Percentiles rank a stretch among this genome's conserved stretches.
Evolutionary conservation across 192 early-diverging fungal genomes (phyloP).

Genomic region (Radiomyces spectabilis): DNA sequence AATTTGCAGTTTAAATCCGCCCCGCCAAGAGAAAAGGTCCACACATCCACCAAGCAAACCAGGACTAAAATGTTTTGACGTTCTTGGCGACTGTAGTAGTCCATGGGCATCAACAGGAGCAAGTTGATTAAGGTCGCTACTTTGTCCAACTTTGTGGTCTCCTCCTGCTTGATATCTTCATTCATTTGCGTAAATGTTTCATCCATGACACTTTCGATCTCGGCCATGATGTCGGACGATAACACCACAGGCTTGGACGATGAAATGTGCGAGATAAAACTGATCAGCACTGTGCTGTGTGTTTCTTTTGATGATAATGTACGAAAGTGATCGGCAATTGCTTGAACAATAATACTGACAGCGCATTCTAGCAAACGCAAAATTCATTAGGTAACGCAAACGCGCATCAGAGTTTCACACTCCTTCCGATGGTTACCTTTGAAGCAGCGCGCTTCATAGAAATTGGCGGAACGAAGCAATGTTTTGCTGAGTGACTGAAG

Average conservation of each 20-base stretch:
- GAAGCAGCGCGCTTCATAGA: background rate
- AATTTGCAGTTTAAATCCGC: conserved; percentile 11
- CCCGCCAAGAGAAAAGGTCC: conserved; percentile 8
- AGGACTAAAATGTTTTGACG: conserved; percentile 29
- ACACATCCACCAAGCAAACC: conserved; percentile 20
- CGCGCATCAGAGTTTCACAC: too few species aligned
- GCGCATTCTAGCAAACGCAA: too few species aligned
- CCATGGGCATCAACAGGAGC: conserved; percentile 39
- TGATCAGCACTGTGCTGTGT: too few species aligned
- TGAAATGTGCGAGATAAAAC: too few species aligned
- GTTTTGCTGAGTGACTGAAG: background rate
- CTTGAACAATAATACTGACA: too few species aligned
- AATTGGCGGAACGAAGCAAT: background rate
- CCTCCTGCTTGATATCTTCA: background rate
- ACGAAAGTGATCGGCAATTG: too few species aligned
- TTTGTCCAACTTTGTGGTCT: background rate
- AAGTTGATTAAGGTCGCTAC: conserved; percentile 22
- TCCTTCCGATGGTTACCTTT: background rate
- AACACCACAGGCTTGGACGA: too few species aligned
- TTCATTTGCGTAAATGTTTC: too few species aligned
- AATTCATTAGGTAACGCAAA: too few species aligned
- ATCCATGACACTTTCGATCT: background rate
- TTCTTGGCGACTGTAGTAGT: conserved; percentile 39
- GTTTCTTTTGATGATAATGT: too few species aligned
- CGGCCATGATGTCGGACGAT: background rate